Conservation (phyloP, 2,329 filamentous ascomycete genomes). For the Colletotrichum somersetense region DNA sequence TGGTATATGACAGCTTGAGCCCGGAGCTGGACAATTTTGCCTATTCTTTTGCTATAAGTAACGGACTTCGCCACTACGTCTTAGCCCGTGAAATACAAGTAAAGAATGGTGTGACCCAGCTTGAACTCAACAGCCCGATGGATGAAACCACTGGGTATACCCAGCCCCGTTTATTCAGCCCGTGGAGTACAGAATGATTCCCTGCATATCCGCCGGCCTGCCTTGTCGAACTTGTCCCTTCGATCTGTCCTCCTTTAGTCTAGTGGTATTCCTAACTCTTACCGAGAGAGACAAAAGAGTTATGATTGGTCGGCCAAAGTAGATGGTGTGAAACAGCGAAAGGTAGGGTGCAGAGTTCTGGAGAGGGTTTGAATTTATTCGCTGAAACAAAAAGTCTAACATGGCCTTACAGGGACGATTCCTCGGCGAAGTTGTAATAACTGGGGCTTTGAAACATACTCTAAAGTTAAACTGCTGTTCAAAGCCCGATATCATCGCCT, state of each 20-base stretch:
- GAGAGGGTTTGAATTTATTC: conserved; percentile 16
- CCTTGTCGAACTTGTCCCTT: neutral
- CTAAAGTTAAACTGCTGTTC: neutral
- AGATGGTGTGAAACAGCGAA: neutral
- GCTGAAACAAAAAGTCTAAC: conserved; percentile 19
- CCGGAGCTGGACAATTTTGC: neutral
- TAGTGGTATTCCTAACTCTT: neutral
- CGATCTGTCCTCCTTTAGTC: neutral
- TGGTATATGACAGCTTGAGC: neutral
- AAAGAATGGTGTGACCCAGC: neutral
- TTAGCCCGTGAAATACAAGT: neutral
- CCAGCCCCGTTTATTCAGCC: neutral
- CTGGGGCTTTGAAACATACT: conserved; percentile 5
- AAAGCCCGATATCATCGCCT: neutral
- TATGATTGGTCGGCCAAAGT: neutral
- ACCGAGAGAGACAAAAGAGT: neutral
- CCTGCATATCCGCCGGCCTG: neutral
- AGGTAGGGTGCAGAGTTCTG: neutral
- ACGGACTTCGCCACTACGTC: neutral
- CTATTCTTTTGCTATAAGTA: neutral
- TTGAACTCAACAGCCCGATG: neutral
- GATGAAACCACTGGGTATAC: too few relatives aligned
- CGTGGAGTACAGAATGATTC: neutral
- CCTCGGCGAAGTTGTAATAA: neutral
- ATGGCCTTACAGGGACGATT: neutral